These are phyloP conservation scores for Phaffomyces antillensis DNA, from an alignment of 805 yeast genomes.

Conservation along the genomic window DNA sequence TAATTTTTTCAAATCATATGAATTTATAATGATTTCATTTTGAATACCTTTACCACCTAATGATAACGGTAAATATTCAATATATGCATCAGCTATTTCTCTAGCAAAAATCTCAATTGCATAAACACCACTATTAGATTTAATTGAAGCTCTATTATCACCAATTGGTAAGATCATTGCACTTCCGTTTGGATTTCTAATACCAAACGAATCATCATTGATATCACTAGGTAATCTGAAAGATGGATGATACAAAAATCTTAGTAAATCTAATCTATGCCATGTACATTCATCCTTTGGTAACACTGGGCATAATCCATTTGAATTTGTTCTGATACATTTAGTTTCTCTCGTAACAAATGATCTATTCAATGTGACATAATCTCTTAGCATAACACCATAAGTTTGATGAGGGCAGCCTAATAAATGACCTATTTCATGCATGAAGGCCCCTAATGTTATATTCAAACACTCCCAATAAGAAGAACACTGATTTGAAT, in stretches of 20 bases:
- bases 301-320: constrained; percentile 42
- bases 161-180: constrained; percentile 44
- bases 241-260: constrained; percentile 77
- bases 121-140: constrained; percentile 62
- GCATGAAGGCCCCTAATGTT: constrained; percentile 90
- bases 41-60: constrained; percentile 60
- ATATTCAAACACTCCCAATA: constrained; percentile 86
- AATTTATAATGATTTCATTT: constrained; percentile 40
- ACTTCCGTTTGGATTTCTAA: constrained; percentile 22
- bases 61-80: constrained; percentile 52
- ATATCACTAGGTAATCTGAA: constrained; percentile 66
- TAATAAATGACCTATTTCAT: constrained; percentile 85
- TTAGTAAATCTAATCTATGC: constrained; percentile 73
- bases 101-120: constrained; percentile 58
- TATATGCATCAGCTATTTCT: constrained; percentile 38
- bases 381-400: constrained; percentile 90
- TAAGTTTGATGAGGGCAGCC: constrained; percentile 89
- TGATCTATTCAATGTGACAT: constrained; percentile 70
- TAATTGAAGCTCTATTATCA: constrained; percentile 36
- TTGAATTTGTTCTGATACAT: constrained; percentile 44
- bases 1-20: constrained; percentile 34
- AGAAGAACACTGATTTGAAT: constrained; percentile 74
- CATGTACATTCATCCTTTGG: constrained; percentile 73
- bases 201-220: constrained; percentile 34
- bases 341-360: constrained; percentile 66